Evolutionary conservation across 192 early-diverging fungal genomes (phyloP), one percentile per base, ranked within the genome.

Genomic region (Dissophora globulifera): DNA sequence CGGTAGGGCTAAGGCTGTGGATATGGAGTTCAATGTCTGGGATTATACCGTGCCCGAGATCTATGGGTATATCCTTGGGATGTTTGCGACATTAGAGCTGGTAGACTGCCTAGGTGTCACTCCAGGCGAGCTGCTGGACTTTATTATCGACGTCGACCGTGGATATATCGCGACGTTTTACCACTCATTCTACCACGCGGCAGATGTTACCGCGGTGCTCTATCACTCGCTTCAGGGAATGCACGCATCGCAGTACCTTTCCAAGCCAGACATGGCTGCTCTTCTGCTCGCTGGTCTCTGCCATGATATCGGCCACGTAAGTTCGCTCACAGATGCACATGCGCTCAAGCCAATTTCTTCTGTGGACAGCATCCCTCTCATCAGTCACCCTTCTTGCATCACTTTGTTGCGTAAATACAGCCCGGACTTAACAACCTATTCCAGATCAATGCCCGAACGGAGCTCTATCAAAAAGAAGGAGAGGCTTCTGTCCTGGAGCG

Each of bases 361-460:
- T 40, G 38, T 10, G 38, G 8, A 40, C 38, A 13, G 13, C 38
- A 40, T 10, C 13, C 38, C 7, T 40, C 13, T 40, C 38, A 40
- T 7, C 38, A 10, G 8, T 40, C 38, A 10, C 7, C 7, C 38
- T 13, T 40, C 8, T 40, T 13, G 8, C n/a, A 27, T 69, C 33
- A 12, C n/a, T 46, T 64, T 53, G 46, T 27, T 27, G 42, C 61
- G 32, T 53, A 11, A 40, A 72, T 64, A 55, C 80, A 92, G 91
- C 95, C 96, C 4, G 96, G 96, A 20, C 79, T 90, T 38, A 96
- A 96, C 84, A 98, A 98, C 63, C 79, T 94, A 10, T 98, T 90
- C 62, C 92, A 97, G 81, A 89, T 93, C 38, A 95, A 97, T 74
- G 87, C 93, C 20, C 81, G 89, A 54, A 92, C 95, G 6, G 87